Base-by-base conservation (phyloP, 192 early-diverging fungal genomes). In the Coemansia umbellata region DNA sequence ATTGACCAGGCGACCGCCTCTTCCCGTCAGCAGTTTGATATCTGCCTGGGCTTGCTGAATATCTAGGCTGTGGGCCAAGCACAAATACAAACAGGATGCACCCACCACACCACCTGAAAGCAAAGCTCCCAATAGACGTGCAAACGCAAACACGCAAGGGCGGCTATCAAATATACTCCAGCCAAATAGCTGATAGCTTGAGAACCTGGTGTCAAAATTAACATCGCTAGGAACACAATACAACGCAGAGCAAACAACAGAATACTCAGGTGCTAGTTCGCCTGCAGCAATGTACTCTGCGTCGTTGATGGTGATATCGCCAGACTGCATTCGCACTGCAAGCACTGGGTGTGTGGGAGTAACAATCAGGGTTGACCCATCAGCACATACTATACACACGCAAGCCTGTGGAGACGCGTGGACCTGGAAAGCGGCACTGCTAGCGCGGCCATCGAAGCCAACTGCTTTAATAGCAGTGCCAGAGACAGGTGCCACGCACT, bases 331-430 rank as follows among this genome's bases (percentile, higher is more conserved):
- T 31, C 32, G 47, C 23, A 69, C 36, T 3, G 66, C 65, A 23
- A 78, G 58, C 24, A 78, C 76, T 24, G 76, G 76, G 30, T 78
- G 76, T 13, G 66, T 59, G 15, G 65, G 54, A 24, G 76, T 78
- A n/a, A 73, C 49, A 21, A 52, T 61, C 41, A 78, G 47, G 21
- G 22, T 31, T 1, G 65, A 64, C 8, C 76, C 76, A 23, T 78
- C 76, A 8, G 59, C 19, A 13, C 66, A 60, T 8, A 17, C 31
- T 19, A 78, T 64, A 31, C 60, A 52, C 52, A 78, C 24, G 21
- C 76, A 73, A 21, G 23, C 19, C 51, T 73, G 65, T 9, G 65
- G 71, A 28, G 17, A 15, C 30, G 32, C 27, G 32, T 74, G 71
- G 9, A 74, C 65, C 53, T 74, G 71, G 60, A 74, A 74, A 18